Base-by-base conservation (phyloP, 768 basidiomycete genomes). In the Termitomyces sp. region DNA sequence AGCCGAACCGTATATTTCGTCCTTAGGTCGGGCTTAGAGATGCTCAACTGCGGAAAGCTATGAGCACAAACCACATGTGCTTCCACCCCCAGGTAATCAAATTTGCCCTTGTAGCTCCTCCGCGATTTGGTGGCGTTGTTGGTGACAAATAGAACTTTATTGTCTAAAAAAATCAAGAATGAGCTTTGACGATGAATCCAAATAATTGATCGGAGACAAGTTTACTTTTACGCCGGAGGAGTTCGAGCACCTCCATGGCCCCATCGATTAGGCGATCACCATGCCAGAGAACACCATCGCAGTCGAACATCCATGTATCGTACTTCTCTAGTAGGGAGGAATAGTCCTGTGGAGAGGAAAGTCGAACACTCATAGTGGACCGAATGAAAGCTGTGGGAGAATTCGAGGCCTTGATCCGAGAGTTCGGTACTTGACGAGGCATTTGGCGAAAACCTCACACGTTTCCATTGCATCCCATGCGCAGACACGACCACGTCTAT, bases 61-160 rank as follows among this genome's bases (percentile, higher is more conserved):
- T 29, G 18, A 49, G 18, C 32, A 55, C 90, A 70, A 70, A 97
- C 96, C 64, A 89, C 86, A 66, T 86, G 78, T 32, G 86, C 92
- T 66, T 93, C 78, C 33, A 98, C 79, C 38, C 91, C 94, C 50
- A 98, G 81, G 64, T 85, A 78, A 70, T 98, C 93, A 67, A 99
- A 97, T 70, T 95, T 96, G 42, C 73, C 73, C 76, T 92, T 94
- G 82, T 95, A 95, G 67, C 73, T 86, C 67, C 73, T 83, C 58
- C 97, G 77, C 5, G 94, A 96, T 73, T 98, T 96, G 52, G 88
- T 91, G 43, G 96, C 95, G 68, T 98, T 99, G 74, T 99, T 99
- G 16, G 95, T 98, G 48, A 97, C 94, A 65, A 98, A 98, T 10
- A 98, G 72, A 31, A 97, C 74, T 56, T 83, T 79, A 78, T 92